phyloP scores from a whole-genome alignment of 441 rosid species.

The Flueggea neowawraea region DNA sequence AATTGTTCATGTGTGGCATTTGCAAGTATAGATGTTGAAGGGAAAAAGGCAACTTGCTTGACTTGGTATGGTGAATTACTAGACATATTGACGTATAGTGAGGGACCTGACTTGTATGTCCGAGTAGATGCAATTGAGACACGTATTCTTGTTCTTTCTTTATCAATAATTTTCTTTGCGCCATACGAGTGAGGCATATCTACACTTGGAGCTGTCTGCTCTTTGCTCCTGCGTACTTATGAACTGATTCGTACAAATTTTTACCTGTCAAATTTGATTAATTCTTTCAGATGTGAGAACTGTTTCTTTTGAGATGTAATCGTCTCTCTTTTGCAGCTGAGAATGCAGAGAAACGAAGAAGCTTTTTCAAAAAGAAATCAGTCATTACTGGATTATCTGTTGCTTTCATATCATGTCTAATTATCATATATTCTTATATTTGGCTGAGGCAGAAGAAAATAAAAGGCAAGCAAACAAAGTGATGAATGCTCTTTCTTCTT shows the following conservation, averaged over 20 bases:
- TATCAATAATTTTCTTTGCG: neutral
- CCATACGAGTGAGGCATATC: neutral
- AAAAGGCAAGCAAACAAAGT: constrained; percentile 5
- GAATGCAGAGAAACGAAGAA: neutral
- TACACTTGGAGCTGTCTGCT: neutral
- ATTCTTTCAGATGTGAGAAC: too few relatives aligned
- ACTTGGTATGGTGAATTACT: constrained; percentile 23
- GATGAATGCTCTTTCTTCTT: neutral
- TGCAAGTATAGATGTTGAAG: neutral
- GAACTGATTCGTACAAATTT: too few relatives aligned
- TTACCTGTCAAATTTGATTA: too few relatives aligned
- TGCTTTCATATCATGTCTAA: neutral
- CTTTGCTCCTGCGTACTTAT: neutral
- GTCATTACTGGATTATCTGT: constrained; percentile 8
- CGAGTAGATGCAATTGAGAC: constrained; percentile 22
- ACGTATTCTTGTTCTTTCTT: constrained; percentile 4
- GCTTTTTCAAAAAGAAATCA: constrained; percentile 8
- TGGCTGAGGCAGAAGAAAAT: constrained; percentile 5
- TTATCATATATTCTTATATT: neutral
- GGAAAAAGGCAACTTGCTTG: constrained; percentile 14
- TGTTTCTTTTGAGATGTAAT: neutral
- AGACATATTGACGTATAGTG: neutral
- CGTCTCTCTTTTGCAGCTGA: constrained; percentile 10
- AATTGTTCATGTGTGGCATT: constrained; percentile 23
- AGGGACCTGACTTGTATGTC: constrained; percentile 11